These are phyloP conservation scores for Fonsecaea erecta DNA, from an alignment of 2,329 filamentous ascomycete genomes.

Conservation along the genomic window DNA sequence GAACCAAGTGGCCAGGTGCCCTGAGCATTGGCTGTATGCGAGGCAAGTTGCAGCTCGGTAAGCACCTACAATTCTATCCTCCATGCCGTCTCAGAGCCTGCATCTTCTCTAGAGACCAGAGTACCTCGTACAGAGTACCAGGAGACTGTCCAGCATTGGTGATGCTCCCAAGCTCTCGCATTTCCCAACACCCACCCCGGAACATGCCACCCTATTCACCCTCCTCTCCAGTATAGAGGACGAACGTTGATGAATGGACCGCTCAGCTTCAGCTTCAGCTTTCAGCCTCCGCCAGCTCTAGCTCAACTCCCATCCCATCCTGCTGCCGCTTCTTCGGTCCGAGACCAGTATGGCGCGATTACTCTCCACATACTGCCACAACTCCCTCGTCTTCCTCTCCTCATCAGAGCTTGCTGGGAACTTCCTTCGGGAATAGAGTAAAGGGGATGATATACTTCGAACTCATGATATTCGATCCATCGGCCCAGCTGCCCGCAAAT, in stretches of 20 bases:
- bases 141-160: too few relatives aligned
- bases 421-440: conserved; percentile 7
- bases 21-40: background rate
- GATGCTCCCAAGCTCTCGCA: background rate
- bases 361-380: background rate
- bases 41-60: background rate
- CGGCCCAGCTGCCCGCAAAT: background rate
- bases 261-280: background rate
- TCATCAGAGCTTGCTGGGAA: background rate
- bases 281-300: background rate
- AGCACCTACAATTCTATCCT: background rate
- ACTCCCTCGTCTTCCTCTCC: background rate
- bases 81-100: background rate
- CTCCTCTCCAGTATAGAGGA: background rate
- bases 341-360: background rate
- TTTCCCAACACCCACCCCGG: background rate
- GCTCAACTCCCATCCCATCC: background rate
- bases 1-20: background rate
- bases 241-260: background rate
- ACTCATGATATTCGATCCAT: background rate
- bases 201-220: background rate
- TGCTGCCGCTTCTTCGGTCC: background rate
- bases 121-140: background rate
- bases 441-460: background rate
- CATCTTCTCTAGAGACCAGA: background rate